Conservation (phyloP, 2,329 filamentous ascomycete species). For the Cordyceps fumosorosea region DNA sequence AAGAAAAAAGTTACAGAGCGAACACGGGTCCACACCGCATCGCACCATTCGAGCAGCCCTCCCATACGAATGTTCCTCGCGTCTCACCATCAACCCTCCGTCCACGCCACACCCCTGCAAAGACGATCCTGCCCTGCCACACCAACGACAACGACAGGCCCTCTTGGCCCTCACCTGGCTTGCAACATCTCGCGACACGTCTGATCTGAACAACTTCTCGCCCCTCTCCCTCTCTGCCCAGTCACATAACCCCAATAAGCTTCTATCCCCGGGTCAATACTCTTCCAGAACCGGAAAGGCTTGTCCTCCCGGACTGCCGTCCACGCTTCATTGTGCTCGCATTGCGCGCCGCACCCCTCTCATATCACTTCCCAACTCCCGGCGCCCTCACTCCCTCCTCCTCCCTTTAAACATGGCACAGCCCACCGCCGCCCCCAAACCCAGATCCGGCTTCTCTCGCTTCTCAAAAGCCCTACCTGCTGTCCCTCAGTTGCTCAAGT, state of each 20-base stretch:
- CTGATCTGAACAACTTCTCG: not conserved
- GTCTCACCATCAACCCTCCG: not conserved
- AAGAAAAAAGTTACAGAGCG: too few relatives aligned
- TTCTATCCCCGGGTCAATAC: not conserved
- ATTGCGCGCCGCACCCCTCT: not conserved
- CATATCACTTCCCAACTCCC: not conserved
- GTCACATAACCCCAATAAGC: not conserved
- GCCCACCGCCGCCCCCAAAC: conserved; percentile 22
- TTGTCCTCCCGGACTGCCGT: not conserved
- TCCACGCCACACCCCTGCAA: not conserved
- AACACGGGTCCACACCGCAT: not conserved
- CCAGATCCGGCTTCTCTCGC: conserved; percentile 41
- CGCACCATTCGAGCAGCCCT: not conserved
- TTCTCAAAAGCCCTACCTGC: conserved; percentile 53
- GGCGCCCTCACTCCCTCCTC: not conserved
- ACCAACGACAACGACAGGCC: not conserved
- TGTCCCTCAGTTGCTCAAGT: conserved; percentile 29
- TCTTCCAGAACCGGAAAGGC: not conserved
- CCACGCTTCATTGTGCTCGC: not conserved
- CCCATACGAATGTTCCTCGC: not conserved
- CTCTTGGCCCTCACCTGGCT: not conserved
- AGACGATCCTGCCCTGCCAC: not conserved
- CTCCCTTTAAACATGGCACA: conserved; percentile 12
- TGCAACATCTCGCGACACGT: not conserved
- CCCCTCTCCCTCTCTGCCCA: not conserved